phyloP scores from a whole-genome alignment of 2,329 filamentous ascomycete genomes.

The Fusarium sp. region DNA sequence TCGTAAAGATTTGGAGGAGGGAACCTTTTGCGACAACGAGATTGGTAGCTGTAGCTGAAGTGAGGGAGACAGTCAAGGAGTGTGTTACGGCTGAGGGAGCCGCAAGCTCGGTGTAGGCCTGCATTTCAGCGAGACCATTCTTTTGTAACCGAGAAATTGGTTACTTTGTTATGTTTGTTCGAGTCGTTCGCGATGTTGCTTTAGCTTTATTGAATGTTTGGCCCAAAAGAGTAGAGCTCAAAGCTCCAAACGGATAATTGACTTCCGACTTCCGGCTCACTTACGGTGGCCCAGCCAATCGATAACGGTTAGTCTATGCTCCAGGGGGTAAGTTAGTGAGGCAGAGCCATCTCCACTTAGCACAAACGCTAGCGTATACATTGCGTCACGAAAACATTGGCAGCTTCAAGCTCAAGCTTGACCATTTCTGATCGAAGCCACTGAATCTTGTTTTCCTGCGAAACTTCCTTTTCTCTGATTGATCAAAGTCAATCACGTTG shows the following conservation, averaged over 20 bases:
- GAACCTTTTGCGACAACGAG: constrained; percentile 93
- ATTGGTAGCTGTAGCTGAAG: constrained; percentile 79
- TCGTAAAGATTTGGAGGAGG: constrained; percentile 88
- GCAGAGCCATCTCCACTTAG: constrained; percentile 18
- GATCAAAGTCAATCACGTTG: constrained; percentile 8
- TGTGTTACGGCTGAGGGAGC: constrained; percentile 95
- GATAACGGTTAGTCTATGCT: neutral
- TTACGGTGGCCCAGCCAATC: neutral
- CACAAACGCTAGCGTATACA: constrained; percentile 26
- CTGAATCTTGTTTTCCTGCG: constrained; percentile 26
- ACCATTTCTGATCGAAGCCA: constrained; percentile 5
- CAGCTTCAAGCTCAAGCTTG: constrained; percentile 30
- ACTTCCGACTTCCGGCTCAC: constrained; percentile 9
- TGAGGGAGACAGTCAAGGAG: constrained; percentile 81
- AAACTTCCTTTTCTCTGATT: constrained; percentile 20
- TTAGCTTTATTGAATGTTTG: constrained; percentile 30
- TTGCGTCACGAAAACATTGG: constrained; percentile 39
- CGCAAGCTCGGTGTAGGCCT: constrained; percentile 96
- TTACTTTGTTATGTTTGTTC: constrained; percentile 9
- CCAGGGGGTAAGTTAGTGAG: neutral
- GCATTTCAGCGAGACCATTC: constrained; percentile 69
- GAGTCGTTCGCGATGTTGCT: constrained; percentile 20
- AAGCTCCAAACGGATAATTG: constrained; percentile 24
- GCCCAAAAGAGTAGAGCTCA: constrained; percentile 34
- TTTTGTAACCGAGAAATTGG: constrained; percentile 37